Conservation (phyloP, 768 basidiomycete genomes). For the Boletus coccyginus region DNA sequence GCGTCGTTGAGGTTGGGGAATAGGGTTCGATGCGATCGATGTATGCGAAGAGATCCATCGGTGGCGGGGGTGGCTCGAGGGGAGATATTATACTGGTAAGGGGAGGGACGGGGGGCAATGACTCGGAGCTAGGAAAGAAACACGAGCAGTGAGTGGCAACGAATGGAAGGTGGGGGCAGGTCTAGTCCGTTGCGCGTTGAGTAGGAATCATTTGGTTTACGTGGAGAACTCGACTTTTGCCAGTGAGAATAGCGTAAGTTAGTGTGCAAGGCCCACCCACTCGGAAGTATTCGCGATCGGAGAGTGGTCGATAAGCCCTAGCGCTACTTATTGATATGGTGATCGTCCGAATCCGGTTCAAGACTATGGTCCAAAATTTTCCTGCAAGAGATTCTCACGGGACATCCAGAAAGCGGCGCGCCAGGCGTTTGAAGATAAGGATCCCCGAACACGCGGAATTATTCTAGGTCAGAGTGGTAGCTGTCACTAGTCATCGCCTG, state of each 20-base stretch:
- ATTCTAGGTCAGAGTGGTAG: not conserved
- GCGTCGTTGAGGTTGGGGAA: constrained; percentile 7
- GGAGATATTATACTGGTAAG: not conserved
- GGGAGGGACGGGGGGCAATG: no score
- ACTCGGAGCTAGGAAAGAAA: no score
- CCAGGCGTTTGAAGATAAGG: not conserved
- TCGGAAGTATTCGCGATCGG: no score
- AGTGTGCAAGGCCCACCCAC: not conserved
- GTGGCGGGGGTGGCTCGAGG: no score
- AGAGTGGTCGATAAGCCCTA: not conserved
- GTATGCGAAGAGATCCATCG: constrained; percentile 18
- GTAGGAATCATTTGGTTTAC: not conserved
- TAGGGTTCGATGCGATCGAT: constrained; percentile 26
- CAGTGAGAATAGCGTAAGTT: not conserved
- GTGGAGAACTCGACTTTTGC: not conserved
- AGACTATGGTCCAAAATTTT: not conserved
- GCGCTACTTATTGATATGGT: not conserved
- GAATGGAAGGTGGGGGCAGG: not conserved
- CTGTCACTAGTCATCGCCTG: not conserved
- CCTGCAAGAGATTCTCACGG: not conserved
- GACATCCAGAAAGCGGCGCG: not conserved
- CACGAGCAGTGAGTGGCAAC: not conserved
- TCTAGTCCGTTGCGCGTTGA: not conserved
- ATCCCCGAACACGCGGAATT: not conserved
- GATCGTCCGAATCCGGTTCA: not conserved